phyloP scores from a whole-genome alignment of 805 yeast genomes.

The Lachancea mirantina region DNA sequence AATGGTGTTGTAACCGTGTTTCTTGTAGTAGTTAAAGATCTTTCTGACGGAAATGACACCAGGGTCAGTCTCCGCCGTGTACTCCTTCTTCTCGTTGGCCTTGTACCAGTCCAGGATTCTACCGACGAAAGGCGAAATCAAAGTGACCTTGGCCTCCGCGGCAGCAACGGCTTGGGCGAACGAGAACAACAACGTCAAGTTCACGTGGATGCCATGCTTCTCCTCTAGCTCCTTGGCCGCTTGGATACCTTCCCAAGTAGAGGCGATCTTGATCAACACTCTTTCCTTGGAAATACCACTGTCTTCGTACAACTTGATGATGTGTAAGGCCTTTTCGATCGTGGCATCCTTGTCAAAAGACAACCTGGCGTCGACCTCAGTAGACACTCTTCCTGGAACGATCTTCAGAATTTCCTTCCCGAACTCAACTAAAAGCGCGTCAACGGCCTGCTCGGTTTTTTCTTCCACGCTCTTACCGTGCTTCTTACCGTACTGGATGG shows the following conservation, averaged over 20 bases:
- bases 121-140: slow-evolving; percentile 98
- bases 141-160: slow-evolving; percentile 94
- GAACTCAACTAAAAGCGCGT: slow-evolving; percentile 88
- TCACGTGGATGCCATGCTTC: slow-evolving; percentile 85
- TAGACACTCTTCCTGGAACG: slow-evolving; percentile 98
- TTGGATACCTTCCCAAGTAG: slow-evolving; percentile 99
- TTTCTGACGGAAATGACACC: slow-evolving; percentile 88
- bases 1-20: slow-evolving; percentile 90
- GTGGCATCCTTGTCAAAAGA: slow-evolving; percentile 94
- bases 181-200: slow-evolving; percentile 91
- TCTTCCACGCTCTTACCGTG: slow-evolving; percentile 46
- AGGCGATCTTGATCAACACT: slow-evolving; percentile 90
- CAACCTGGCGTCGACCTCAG: slow-evolving; percentile 98
- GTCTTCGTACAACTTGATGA: slow-evolving; percentile 79
- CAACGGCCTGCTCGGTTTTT: slow-evolving; percentile 78
- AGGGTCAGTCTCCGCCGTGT: slow-evolving; percentile 75
- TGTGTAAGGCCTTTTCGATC: slow-evolving; percentile 84
- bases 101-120: slow-evolving; percentile 98
- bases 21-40: slow-evolving; percentile 97
- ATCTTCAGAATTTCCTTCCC: slow-evolving; percentile 88
- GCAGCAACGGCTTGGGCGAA: slow-evolving; percentile 97
- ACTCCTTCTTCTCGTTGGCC: slow-evolving; percentile 84
- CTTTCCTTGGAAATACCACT: slow-evolving; percentile 85
- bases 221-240: slow-evolving; percentile 94
- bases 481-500: slow-evolving; percentile 76